phyloP scores from a whole-genome alignment of 805 yeast genomes.

The Clavispora santaluciae region DNA sequence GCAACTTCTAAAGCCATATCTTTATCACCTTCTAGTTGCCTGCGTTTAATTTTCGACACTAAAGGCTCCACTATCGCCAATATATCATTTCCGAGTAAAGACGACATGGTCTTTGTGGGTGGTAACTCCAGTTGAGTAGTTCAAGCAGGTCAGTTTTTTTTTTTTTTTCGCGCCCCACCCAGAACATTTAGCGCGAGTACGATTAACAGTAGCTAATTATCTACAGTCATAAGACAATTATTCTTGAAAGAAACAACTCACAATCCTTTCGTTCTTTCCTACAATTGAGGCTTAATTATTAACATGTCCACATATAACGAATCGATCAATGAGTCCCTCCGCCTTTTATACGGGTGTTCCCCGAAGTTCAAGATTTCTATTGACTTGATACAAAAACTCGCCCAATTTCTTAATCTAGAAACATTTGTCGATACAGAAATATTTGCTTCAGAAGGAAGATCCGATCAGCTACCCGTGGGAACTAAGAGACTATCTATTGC shows the following conservation, averaged over 20 bases:
- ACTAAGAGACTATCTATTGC: constrained; percentile 34
- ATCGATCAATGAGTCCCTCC: constrained; percentile 10
- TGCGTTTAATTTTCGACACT: constrained; percentile 62
- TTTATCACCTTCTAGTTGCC: constrained; percentile 78
- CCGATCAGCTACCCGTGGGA: neutral
- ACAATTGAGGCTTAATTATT: neutral
- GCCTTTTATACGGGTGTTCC: constrained; percentile 29
- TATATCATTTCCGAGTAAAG: constrained; percentile 25
- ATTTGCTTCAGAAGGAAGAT: constrained; percentile 7
- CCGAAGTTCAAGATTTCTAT: constrained; percentile 27
- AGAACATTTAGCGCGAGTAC: no score
- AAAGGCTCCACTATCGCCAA: constrained; percentile 34
- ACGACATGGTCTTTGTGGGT: neutral
- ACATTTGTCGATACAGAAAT: constrained; percentile 38
- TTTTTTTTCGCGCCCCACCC: neutral
- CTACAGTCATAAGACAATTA: no score
- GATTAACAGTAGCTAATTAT: neutral
- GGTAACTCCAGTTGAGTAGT: neutral
- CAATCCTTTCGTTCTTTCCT: no score
- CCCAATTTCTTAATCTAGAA: constrained; percentile 37
- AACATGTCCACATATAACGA: neutral
- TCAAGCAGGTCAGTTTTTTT: neutral
- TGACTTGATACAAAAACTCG: constrained; percentile 35
- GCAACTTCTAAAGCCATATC: constrained; percentile 83
- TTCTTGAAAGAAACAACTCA: no score